These are phyloP conservation scores for Globisporangium abappressorium DNA, from an alignment of 352 stramenopile species.

Conservation along the genomic window DNA sequence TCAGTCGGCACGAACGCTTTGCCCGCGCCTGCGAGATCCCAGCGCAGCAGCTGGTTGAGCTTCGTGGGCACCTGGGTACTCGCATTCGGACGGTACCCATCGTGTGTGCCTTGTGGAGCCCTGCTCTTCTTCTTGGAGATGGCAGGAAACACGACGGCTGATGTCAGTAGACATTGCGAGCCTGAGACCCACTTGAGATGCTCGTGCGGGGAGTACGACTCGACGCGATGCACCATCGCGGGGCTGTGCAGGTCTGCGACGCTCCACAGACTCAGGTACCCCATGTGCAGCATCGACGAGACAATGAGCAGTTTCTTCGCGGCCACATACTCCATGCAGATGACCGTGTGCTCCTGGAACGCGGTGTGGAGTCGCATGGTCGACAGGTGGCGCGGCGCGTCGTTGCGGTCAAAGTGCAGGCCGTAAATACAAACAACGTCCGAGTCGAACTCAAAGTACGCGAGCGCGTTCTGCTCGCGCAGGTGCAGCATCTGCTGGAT, in stretches of 20 bases:
- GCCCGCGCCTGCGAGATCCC: conserved; percentile 32
- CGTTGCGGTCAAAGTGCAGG: conserved; percentile 59
- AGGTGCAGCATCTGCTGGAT: conserved; percentile 58
- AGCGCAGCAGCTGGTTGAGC: conserved; percentile 55
- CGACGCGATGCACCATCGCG: conserved; percentile 62
- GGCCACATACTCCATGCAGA: conserved; percentile 59
- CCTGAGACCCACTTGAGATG: conserved; percentile 54
- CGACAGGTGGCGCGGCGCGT: conserved; percentile 55
- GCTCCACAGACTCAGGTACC: conserved; percentile 63
- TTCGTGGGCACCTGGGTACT: conserved; percentile 36
- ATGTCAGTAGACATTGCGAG: conserved; percentile 46
- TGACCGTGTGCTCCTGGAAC: conserved; percentile 65
- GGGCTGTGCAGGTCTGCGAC: conserved; percentile 47
- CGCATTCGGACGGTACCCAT: conserved; percentile 33
- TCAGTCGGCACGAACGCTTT: conserved; percentile 20
- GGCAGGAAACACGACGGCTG: conserved; percentile 45
- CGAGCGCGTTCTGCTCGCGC: conserved; percentile 47
- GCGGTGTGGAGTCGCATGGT: conserved; percentile 70
- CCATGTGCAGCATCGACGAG: conserved; percentile 49
- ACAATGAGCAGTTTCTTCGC: conserved; percentile 38
- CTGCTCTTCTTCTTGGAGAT: conserved; percentile 18
- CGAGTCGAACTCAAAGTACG: conserved; percentile 62
- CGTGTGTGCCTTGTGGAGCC: not conserved
- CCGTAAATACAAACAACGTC: conserved; percentile 72
- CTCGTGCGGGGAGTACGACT: conserved; percentile 50